phyloP scores from a whole-genome alignment of 2,329 filamentous ascomycete species.

The Arthrobotrys sinensis region DNA sequence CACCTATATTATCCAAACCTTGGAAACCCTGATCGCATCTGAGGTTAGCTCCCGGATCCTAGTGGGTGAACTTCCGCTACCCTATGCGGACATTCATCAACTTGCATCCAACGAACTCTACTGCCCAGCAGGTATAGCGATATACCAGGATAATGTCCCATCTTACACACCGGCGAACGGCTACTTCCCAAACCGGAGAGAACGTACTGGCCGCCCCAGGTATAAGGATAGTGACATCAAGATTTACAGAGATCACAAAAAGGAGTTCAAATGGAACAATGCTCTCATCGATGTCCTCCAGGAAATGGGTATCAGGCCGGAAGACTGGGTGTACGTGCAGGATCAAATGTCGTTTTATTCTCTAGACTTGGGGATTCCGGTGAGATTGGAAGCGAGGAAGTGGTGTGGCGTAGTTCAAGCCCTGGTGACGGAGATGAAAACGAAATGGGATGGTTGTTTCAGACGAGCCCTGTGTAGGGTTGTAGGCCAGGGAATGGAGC shows the following conservation, averaged over 20 bases:
- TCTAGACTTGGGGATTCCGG: not conserved
- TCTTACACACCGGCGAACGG: too few species aligned
- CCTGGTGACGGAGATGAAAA: not conserved
- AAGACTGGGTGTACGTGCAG: not conserved
- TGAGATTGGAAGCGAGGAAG: not conserved
- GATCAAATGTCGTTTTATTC: not conserved
- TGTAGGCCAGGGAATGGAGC: not conserved
- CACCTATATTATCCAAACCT: slow-evolving; percentile 10
- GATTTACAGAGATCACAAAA: not conserved
- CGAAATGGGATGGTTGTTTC: not conserved
- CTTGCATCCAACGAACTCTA: too few species aligned
- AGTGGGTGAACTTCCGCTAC: not conserved
- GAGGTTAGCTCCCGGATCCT: slow-evolving; percentile 30
- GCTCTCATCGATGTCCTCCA: slow-evolving; percentile 8
- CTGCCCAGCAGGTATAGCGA: too few species aligned
- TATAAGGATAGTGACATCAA: not conserved
- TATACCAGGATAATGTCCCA: too few species aligned
- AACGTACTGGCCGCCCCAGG: not conserved
- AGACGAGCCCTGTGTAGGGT: not conserved
- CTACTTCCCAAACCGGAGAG: too few species aligned
- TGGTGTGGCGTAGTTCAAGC: not conserved
- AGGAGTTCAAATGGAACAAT: slow-evolving; percentile 6
- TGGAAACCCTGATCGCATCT: slow-evolving; percentile 34
- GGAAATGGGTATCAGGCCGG: slow-evolving; percentile 9
- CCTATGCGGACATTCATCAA: slow-evolving; percentile 3